Evolutionary conservation across 176 grass and related monocot species (phyloP).

Genomic region (Paspalum vaginatum): DNA sequence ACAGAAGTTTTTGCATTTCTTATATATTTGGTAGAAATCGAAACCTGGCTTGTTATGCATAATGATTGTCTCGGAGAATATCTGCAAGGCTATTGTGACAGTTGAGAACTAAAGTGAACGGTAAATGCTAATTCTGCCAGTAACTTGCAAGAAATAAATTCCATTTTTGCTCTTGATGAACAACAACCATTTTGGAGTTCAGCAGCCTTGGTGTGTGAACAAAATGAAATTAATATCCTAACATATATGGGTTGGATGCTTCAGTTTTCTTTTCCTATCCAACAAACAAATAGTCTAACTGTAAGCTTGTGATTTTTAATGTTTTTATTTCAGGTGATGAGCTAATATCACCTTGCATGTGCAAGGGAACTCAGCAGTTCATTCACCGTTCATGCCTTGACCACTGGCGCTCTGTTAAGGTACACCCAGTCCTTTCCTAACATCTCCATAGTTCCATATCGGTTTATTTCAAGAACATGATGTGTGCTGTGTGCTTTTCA

Average conservation of each 20-base stretch:
- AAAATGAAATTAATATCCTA: not conserved
- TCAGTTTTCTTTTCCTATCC: constrained; percentile 13
- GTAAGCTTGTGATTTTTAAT: not conserved
- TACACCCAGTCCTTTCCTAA: constrained; percentile 8
- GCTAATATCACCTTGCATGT: constrained; percentile 97
- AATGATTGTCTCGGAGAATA: constrained; percentile 10
- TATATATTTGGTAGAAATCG: constrained; percentile 9
- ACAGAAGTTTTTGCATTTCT: not conserved
- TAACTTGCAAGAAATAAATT: not conserved
- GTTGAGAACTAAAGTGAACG: not conserved
- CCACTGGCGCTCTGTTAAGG: constrained; percentile 98
- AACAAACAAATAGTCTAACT: not conserved
- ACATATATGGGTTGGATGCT: not conserved
- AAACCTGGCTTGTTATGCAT: not conserved
- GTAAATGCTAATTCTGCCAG: constrained; percentile 10
- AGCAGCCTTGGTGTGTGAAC: not conserved
- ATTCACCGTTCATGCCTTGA: constrained; percentile 98
- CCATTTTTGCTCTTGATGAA: constrained; percentile 7
- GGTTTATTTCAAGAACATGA: constrained; percentile 32
- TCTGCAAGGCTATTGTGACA: not conserved
- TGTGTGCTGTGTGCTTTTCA: constrained; percentile 8
- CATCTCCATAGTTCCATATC: not conserved
- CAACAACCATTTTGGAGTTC: not conserved
- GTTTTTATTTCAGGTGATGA: constrained; percentile 74
- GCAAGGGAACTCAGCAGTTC: constrained; percentile 99